Evolutionary conservation across 768 basidiomycete species (phyloP), one percentile per base, ranked within the genome.

Genomic region (Psilocybe cubensis): DNA sequence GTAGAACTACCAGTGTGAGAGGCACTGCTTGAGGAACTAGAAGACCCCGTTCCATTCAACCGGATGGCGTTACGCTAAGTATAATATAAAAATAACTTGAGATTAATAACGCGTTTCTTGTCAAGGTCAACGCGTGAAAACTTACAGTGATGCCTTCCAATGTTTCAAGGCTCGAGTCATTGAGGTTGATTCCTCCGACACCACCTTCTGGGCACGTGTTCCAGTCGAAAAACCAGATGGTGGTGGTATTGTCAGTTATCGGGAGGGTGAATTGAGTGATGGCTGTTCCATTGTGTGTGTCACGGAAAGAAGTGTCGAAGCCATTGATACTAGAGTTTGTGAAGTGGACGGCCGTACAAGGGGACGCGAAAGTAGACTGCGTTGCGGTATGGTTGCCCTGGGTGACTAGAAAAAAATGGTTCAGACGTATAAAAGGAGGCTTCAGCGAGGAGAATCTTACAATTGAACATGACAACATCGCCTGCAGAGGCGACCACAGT

Each of bases 201-300:
- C 83, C 85, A 49, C 85, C 86, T 49, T 74, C 58, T 2, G 73
- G 76, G 67, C 86, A 88, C 6, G 79, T 79, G 59, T 77, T 78
- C 57, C 61, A 65, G 71, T 88, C 86, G 67, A 72, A 88, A 68
- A 84, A 87, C 85, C 85, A 88, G 46, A 85, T 73, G 18, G 85
- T 81, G 10, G 58, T 62, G 54, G 74, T 76, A 56, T 79, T 72
- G 52, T 80, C 70, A 9, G 65, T 54, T 42, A 88, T 76, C 18
- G 79, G 72, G 38, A 85, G 73, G 23, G 66, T 29, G 35, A 83
- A 74, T 47, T 73, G 75, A 24, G 83, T 83, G 52, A 78, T 64
- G 18, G 76, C 71, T 8, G 78, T 76, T 46, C 74, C 78, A 63
- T 85, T 82, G 40, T 69, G 74, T 3, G 81, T 77, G 62, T 78